phyloP scores from a whole-genome alignment of 352 stramenopile species.

The Phytophthora syringae region DNA sequence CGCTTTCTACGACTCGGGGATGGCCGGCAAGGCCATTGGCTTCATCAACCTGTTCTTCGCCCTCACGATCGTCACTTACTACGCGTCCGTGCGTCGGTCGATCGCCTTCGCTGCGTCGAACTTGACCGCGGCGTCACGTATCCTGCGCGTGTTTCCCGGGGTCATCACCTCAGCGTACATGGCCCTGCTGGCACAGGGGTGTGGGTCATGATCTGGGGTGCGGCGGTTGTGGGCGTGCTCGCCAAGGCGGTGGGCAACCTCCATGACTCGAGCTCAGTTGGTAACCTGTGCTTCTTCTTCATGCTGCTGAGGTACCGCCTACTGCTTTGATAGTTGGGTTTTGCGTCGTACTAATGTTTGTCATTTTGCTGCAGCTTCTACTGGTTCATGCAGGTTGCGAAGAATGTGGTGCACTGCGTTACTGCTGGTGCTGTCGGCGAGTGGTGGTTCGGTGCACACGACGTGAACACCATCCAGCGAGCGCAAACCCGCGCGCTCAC shows the following conservation, averaged over 20 bases:
- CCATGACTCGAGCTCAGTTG: constrained; percentile 66
- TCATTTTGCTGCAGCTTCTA: constrained; percentile 52
- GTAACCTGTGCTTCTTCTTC: constrained; percentile 86
- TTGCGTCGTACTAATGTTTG: background rate
- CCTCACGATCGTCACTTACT: constrained; percentile 68
- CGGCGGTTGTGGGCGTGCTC: constrained; percentile 76
- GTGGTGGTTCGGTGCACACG: constrained; percentile 86
- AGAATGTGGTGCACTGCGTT: constrained; percentile 89
- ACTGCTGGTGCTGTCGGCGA: constrained; percentile 80
- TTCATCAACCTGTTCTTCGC: constrained; percentile 87
- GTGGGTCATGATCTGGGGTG: constrained; percentile 84
- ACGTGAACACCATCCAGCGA: constrained; percentile 75
- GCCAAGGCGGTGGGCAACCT: constrained; percentile 54
- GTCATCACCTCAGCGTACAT: constrained; percentile 73
- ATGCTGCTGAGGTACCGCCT: constrained; percentile 77
- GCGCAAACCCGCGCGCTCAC: constrained; percentile 69
- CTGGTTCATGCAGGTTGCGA: constrained; percentile 87
- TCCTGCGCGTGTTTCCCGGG: constrained; percentile 79
- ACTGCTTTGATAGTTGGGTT: background rate
- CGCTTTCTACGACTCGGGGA: constrained; percentile 75
- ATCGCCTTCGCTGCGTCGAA: constrained; percentile 88
- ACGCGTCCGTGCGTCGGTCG: constrained; percentile 58
- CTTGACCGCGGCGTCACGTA: constrained; percentile 68
- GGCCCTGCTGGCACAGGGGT: constrained; percentile 63
- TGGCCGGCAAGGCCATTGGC: constrained; percentile 78